A percentile compares a stretch with the other conserved stretches of the same genome.
Evolutionary conservation across 495 filamentous ascomycete genomes (phyloP).

Genomic region (Penicillium pulvis): DNA sequence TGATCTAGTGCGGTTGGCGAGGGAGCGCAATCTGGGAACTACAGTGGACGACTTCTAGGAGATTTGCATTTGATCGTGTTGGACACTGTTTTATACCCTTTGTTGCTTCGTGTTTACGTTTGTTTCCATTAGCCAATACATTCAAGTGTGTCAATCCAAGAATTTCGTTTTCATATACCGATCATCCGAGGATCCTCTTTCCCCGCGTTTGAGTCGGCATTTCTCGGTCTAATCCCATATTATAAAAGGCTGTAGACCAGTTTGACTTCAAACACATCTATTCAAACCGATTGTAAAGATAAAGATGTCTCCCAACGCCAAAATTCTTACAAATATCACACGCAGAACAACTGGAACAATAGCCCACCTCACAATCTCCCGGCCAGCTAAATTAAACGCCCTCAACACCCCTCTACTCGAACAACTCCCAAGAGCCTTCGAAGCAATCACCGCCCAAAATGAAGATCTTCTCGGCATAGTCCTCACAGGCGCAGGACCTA

Average conservation of each 20-base stretch:
- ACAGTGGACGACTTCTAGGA: constrained; percentile 59
- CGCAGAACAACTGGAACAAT: constrained; percentile 19
- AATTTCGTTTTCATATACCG: neutral
- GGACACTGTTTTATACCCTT: constrained; percentile 5
- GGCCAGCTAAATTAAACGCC: constrained; percentile 27
- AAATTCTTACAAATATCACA: constrained; percentile 22
- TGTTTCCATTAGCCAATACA: neutral
- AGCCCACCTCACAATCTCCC: constrained; percentile 27
- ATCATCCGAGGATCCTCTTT: constrained; percentile 3
- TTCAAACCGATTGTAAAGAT: neutral
- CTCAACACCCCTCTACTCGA: constrained; percentile 23
- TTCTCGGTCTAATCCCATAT: constrained; percentile 9
- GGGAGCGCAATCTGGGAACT: constrained; percentile 71
- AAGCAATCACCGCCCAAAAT: constrained; percentile 3
- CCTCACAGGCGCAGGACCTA: constrained; percentile 25
- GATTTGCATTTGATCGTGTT: constrained; percentile 2
- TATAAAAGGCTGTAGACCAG: neutral
- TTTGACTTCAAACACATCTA: neutral
- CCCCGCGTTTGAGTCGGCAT: constrained; percentile 20
- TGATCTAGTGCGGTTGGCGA: constrained; percentile 73
- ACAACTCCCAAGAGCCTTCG: constrained; percentile 11
- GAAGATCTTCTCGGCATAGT: constrained; percentile 23
- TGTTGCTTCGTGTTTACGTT: neutral
- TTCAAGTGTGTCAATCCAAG: no score
- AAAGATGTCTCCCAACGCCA: neutral